Conservation (phyloP, 495 filamentous ascomycete species). For the Glutinoglossum americanum region DNA sequence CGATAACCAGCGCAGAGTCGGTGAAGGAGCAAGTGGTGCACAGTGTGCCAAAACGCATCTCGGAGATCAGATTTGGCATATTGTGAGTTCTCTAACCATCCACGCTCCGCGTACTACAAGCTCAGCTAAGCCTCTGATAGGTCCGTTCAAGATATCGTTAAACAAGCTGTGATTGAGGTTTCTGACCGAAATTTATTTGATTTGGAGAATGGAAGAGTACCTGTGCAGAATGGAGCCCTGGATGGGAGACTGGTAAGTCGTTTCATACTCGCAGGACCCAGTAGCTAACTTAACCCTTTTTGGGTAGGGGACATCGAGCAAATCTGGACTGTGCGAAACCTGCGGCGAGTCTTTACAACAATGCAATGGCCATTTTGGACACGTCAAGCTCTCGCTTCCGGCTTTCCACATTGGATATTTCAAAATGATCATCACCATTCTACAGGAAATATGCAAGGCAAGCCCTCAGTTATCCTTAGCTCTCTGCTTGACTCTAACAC, state of each 20-base stretch:
- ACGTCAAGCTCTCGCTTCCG: constrained; percentile 71
- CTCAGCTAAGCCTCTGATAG: constrained; percentile 18
- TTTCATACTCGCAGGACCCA: neutral
- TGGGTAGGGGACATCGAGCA: constrained; percentile 53
- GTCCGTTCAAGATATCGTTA: constrained; percentile 80
- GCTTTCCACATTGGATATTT: constrained; percentile 93
- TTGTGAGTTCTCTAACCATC: constrained; percentile 30
- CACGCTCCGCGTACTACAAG: constrained; percentile 6
- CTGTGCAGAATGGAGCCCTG: constrained; percentile 62
- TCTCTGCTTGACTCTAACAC: constrained; percentile 7
- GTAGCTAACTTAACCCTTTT: neutral
- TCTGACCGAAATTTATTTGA: constrained; percentile 82
- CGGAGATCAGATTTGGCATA: constrained; percentile 81
- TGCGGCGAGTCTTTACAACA: constrained; percentile 53
- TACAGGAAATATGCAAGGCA: constrained; percentile 85
- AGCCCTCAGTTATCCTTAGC: neutral
- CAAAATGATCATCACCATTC: constrained; percentile 65
- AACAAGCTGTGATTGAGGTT: constrained; percentile 81
- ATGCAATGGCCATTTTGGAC: constrained; percentile 90
- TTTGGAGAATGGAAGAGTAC: constrained; percentile 43
- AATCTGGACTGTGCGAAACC: constrained; percentile 52
- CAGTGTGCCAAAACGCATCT: constrained; percentile 71
- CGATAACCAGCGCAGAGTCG: constrained; percentile 20
- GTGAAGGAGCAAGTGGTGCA: constrained; percentile 82
- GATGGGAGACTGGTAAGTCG: constrained; percentile 47